Base-by-base conservation (phyloP, 2,329 filamentous ascomycete species). In the Penicillium capsulatum region DNA sequence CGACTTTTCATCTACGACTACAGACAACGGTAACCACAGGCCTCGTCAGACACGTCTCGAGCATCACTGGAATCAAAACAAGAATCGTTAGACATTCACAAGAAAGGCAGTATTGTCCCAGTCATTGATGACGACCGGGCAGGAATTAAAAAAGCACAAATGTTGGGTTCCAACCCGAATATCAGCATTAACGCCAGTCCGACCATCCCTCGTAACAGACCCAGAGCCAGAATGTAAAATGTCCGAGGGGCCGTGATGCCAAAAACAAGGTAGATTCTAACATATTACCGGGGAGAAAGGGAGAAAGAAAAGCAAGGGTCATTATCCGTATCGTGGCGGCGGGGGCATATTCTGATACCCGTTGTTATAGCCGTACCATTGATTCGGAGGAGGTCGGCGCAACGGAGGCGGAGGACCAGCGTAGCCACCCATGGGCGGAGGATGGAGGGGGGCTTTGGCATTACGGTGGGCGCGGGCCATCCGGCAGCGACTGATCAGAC, bases 401-500 rank as follows among this genome's bases (percentile, higher is more conserved):
- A 36, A 17, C 6, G 20, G 20, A 7, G 34, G 40, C 1, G 40
- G 42, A 6, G 41, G 34, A 7, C 40, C 44, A 7, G 30, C n/a
- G 10, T 36, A 47, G 3, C 29, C 34, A 13, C 31, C 33, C 42
- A 46, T 48, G 3, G 42, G 40, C 17, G 47, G 42, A 17, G 46
- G 36, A 22, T 22, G 19, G 5, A 22, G 9, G 16, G 42, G 35
- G 7, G 40, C 37, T 31, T 39, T 47, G 9, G 45, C 45, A 29
- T 53, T 42, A 44, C 49, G 28, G 35, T 33, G 51, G 36, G 41
- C 31, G 61, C 58, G 28, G 69, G 63, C 26, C 72, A 66, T 31
- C 27, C 74, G 69, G 53, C 73, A 80, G 31, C 76, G 76, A 52
- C 73, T 74, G 44, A 74, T 67, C 54, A 82, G 74, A 66, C 88